Evolutionary conservation across 441 rosid species (phyloP).

Genomic region (Brassica balearica): DNA sequence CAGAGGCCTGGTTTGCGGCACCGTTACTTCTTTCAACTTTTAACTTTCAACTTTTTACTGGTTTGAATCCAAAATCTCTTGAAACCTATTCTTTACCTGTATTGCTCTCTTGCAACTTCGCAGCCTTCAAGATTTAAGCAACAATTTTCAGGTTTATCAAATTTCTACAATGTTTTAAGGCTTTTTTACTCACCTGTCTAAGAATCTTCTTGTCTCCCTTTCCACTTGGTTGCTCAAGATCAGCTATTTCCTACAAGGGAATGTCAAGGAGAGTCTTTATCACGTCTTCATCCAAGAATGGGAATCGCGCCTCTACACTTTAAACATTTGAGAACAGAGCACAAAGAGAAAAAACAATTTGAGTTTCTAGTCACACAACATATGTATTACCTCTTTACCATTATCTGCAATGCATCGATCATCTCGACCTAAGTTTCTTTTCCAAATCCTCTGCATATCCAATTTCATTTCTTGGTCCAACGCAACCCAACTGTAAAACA

Average conservation of each 20-base stretch:
- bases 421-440: conserved; percentile 93
- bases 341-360: background rate
- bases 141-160: background rate
- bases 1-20: conserved; percentile 91
- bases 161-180: conserved; percentile 3
- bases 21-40: conserved; percentile 66
- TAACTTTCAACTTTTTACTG: background rate
- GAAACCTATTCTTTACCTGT: conserved; percentile 58
- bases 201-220: conserved; percentile 90
- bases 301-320: conserved; percentile 73
- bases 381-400: conserved; percentile 79
- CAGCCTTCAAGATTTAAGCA: conserved; percentile 59
- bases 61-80: background rate
- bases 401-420: conserved; percentile 88
- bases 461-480: conserved; percentile 92
- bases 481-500: conserved; percentile 65
- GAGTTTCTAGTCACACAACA: background rate
- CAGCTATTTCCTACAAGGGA: conserved; percentile 84
- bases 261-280: conserved; percentile 74
- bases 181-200: conserved; percentile 63
- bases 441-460: conserved; percentile 99
- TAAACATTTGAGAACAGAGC: conserved; percentile 13
- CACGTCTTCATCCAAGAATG: conserved; percentile 93
- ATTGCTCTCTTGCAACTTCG: conserved; percentile 86
- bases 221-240: conserved; percentile 91